phyloP scores from a whole-genome alignment of 108 stramenopile species.

The Cyclotella sp. region DNA sequence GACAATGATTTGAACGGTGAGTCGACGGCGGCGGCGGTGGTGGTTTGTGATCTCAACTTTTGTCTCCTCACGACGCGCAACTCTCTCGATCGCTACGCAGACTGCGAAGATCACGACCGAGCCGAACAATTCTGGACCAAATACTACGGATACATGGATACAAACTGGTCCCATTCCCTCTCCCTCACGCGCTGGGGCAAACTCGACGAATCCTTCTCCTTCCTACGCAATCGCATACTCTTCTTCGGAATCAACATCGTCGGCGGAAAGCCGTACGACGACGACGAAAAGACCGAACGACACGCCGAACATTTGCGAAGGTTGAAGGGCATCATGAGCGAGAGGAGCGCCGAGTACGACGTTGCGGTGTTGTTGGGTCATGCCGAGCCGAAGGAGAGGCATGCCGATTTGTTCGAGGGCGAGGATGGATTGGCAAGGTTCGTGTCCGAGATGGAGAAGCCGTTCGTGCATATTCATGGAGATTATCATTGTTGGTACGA shows the following conservation, averaged over 20 bases:
- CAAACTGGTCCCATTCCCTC: slow-evolving; percentile 39
- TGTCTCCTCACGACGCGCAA: neutral
- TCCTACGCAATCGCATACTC: slow-evolving; percentile 62
- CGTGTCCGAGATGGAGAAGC: slow-evolving; percentile 42
- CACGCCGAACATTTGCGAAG: slow-evolving; percentile 37
- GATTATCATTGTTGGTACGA: slow-evolving; percentile 51
- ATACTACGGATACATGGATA: slow-evolving; percentile 58
- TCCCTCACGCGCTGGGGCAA: slow-evolving; percentile 46
- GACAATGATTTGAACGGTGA: slow-evolving; percentile 72
- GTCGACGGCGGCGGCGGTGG: too few relatives aligned
- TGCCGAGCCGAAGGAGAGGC: slow-evolving; percentile 24
- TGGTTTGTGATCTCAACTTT: too few relatives aligned
- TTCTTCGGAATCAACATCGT: slow-evolving; percentile 76
- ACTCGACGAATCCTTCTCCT: slow-evolving; percentile 63
- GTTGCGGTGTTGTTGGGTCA: slow-evolving; percentile 37
- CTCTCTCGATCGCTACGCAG: neutral
- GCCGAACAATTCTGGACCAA: slow-evolving; percentile 61
- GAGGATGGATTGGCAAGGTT: slow-evolving; percentile 27
- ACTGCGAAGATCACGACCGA: slow-evolving; percentile 56
- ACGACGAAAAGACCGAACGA: slow-evolving; percentile 53
- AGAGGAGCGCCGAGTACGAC: slow-evolving; percentile 10
- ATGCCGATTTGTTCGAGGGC: slow-evolving; percentile 49
- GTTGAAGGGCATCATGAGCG: slow-evolving; percentile 22
- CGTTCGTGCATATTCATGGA: slow-evolving; percentile 71
- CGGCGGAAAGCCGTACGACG: slow-evolving; percentile 41